Evolutionary conservation across 2,329 filamentous ascomycete species (phyloP), one percentile per base, ranked within the genome.

Genomic region (Verticillium nonalfalfae): DNA sequence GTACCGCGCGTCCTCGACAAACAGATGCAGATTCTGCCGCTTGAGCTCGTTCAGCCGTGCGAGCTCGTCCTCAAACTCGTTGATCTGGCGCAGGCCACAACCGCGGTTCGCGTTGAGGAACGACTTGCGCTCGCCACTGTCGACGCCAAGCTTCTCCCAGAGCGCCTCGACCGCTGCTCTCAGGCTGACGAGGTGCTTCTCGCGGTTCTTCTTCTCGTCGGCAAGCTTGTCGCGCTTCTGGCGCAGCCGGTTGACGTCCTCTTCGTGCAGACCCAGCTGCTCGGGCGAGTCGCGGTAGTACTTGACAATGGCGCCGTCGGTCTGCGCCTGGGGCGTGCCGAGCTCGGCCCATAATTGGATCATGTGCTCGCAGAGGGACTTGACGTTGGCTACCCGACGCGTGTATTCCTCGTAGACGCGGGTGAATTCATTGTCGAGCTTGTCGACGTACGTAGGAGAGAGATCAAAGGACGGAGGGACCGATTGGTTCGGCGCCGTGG

Each of bases 371-470:
- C 87, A 88, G 3, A 91, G 76, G 21, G 86, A 77, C 74, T 91
- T 87, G 14, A 98, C 93, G 0, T 85, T 86, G 35, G 84, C 83
- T 55, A 97, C 82, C 57, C 95, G 90, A 66, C 88, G 90, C 54
- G 89, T 92, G 76, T 98, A 99, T 78, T 99, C 96, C 70, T 98
- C 93, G 75, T 98, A 98, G 21, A 99, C 91, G 63, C 93, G 87
- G 11, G 91, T 92, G 72, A 98, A 99, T 75, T 99, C 95, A 60
- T 84, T 82, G 72, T 99, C 94, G 21, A 99, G 85, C 61, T 89
- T 87, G 64, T 90, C 86, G 59, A 97, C 90, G 70, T 98, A 99
- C 4, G 89, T 83, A 0, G 91, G 87, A 0, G 94, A 97, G n/a
- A 99, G 86, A 70, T 98, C 93, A 73, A 99, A 98, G 59, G 84